These are phyloP conservation scores for Dictyostelium citrinum DNA, from an alignment of 78 protist species.

Conservation along the genomic window DNA sequence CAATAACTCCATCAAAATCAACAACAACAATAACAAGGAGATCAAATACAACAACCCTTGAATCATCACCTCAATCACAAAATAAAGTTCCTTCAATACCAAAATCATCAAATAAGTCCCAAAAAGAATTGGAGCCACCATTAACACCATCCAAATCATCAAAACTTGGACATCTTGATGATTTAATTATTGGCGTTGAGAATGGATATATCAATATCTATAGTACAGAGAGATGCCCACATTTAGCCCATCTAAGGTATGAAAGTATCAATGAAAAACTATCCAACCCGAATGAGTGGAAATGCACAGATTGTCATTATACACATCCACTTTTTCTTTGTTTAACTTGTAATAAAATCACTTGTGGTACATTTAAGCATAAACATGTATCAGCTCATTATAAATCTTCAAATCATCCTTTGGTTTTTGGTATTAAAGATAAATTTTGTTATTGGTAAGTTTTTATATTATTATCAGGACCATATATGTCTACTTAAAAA, in stretches of 20 bases:
- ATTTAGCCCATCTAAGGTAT: not conserved
- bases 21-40: not conserved
- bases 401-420: not conserved
- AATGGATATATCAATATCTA: slow-evolving; percentile 1
- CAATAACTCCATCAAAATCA: not conserved
- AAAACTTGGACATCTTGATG: not conserved
- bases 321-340: slow-evolving; percentile 10
- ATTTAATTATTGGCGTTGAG: not conserved
- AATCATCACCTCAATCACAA: too few species aligned
- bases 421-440: slow-evolving; percentile 2
- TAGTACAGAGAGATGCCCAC: slow-evolving; percentile 17
- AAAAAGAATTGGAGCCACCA: not conserved
- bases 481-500: too few species aligned
- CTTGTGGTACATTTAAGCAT: not conserved
- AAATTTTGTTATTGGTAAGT: slow-evolving; percentile 42
- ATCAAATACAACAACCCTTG: too few species aligned
- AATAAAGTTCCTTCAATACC: too few species aligned
- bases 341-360: slow-evolving; percentile 15
- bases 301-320: not conserved
- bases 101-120: not conserved
- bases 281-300: not conserved
- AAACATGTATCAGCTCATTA: slow-evolving; percentile 2
- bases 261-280: not conserved
- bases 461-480: not conserved
- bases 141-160: not conserved